Evolutionary conservation across 2,329 filamentous ascomycete species (phyloP).

Genomic region (Nannizzia gypsea): DNA sequence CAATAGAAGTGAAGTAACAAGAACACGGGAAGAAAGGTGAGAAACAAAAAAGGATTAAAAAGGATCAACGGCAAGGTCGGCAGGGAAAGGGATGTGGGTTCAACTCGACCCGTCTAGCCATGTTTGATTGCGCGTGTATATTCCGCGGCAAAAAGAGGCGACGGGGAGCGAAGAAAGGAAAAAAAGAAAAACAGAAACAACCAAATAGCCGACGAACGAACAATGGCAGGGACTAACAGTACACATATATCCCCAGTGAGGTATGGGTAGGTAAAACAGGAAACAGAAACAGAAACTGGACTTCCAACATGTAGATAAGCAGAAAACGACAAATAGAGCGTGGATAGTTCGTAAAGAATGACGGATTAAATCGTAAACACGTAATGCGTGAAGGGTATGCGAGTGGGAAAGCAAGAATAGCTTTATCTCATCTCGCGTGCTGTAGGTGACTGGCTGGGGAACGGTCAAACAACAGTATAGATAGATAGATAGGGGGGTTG

Average conservation of each 20-base stretch:
- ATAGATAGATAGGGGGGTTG: neutral
- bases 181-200: neutral
- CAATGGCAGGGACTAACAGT: neutral
- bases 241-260: neutral
- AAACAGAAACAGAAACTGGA: neutral
- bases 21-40: neutral
- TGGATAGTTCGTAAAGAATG: neutral
- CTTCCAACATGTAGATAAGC: neutral
- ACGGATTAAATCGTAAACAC: constrained; percentile 5
- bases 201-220: neutral
- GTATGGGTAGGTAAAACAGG: neutral
- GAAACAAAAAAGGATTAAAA: neutral
- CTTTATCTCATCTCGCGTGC: neutral
- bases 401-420: neutral
- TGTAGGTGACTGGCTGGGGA: no score
- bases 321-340: neutral
- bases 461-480: neutral
- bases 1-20: no score
- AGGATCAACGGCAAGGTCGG: no score
- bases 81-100: neutral
- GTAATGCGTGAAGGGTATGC: neutral
- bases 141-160: neutral
- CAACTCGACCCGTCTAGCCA: neutral
- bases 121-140: neutral
- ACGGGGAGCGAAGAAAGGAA: neutral